Evolutionary conservation across 352 stramenopile genomes (phyloP), one percentile per base, ranked within the genome.

Genomic region (Elongisporangium undulatum): DNA sequence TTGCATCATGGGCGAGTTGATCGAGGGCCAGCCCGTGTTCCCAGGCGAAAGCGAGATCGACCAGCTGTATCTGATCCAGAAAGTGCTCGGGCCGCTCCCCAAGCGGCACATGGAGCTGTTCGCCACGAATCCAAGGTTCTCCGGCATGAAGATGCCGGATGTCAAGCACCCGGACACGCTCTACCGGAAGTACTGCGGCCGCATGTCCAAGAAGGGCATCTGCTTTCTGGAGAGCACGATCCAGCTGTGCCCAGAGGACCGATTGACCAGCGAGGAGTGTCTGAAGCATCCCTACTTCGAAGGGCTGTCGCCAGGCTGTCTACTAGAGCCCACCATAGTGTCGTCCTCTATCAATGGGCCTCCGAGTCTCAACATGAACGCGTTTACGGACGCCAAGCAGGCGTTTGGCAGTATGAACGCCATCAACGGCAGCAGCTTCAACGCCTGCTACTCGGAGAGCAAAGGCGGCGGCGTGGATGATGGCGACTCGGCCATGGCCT

Each of bases 31-130:
- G 65, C 97, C 98, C 4, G 84, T 99, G 55, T 99, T 99, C 69
- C 97, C 97, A 4, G 97, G 98, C n/a, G 96, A 99, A 68, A 99
- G 90, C 38, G 97, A 98, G 57, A 98, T 99, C 19, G 98, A 99
- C 66, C 97, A 99, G 83, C 79, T 99, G 3, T 98, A 99, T 19
- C 87, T 99, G 71, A 99, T 99, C 61, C 98, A 99, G 69, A 99
- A 99, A 68, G 81, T 99, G 50, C 82, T 99, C 10, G 98, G 97
- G 0, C 98, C 97, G 50, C 94, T 98, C 16, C 92, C 92, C n/a
- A 85, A 93, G 62, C 84, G 82, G 4, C 92, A 98, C 61, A 92
- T 94, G 76, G 84, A 97, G 64, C 68, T 98, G 2, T 98, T 98
- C 60, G 74, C 94, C 45, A 73, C 77, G 19, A 98, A 98, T 61